Percentiles rank a stretch among this genome's conserved stretches.
Conservation (phyloP, 2,329 filamentous ascomycete species). For the Talaromyces sp. region DNA sequence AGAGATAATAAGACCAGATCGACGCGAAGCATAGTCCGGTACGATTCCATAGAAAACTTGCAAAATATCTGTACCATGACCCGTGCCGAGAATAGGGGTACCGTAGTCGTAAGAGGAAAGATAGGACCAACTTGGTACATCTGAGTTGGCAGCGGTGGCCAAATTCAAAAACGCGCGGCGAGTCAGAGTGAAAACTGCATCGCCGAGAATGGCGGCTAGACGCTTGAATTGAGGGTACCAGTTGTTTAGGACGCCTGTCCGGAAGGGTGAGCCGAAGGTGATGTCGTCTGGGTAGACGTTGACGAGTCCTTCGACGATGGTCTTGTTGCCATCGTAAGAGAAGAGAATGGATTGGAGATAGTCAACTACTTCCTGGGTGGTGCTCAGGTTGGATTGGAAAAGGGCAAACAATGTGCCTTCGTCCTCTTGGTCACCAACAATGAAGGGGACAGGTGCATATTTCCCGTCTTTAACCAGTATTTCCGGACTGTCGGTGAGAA, state of each 20-base stretch:
- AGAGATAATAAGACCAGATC: slow-evolving; percentile 65
- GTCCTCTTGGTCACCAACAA: slow-evolving; percentile 72
- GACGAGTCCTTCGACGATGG: slow-evolving; percentile 54
- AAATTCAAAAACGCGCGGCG: slow-evolving; percentile 59
- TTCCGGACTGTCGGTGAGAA: slow-evolving; percentile 60
- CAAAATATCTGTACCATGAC: slow-evolving; percentile 64
- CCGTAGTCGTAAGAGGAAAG: slow-evolving; percentile 67
- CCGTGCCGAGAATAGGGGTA: slow-evolving; percentile 67
- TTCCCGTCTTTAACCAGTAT: slow-evolving; percentile 48
- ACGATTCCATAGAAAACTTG: slow-evolving; percentile 59
- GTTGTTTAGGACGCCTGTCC: slow-evolving; percentile 63
- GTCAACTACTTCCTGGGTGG: slow-evolving; percentile 51
- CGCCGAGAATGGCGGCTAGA: slow-evolving; percentile 68
- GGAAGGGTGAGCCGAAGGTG: slow-evolving; percentile 64
- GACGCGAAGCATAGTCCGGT: slow-evolving; percentile 47
- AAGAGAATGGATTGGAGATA: slow-evolving; percentile 62
- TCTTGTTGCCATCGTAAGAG: slow-evolving; percentile 42
- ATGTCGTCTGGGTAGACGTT: slow-evolving; percentile 56
- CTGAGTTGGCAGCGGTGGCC: slow-evolving; percentile 46
- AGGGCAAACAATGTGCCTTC: slow-evolving; percentile 70
- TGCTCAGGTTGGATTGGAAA: slow-evolving; percentile 67
- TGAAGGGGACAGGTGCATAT: slow-evolving; percentile 58
- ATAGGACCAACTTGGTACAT: slow-evolving; percentile 68
- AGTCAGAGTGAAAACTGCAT: slow-evolving; percentile 67
- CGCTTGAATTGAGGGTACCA: slow-evolving; percentile 74